These are phyloP conservation scores for Sedum album DNA, from an alignment of 164 flowering plant genomes.

Conservation along the genomic window DNA sequence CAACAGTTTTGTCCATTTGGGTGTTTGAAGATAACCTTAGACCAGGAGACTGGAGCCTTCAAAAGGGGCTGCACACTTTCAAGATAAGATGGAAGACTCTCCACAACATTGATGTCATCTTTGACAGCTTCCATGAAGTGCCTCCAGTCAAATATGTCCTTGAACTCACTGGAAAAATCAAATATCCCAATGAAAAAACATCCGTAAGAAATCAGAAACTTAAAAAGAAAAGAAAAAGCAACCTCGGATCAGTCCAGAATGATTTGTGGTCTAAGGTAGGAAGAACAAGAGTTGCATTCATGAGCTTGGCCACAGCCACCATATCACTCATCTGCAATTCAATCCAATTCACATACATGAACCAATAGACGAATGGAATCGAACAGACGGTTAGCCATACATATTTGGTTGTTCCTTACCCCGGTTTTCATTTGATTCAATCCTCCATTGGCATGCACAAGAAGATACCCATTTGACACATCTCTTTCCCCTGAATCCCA, in stretches of 20 bases:
- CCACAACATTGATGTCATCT: conserved; percentile 65
- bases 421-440: conserved; percentile 97
- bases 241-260: conserved; percentile 91
- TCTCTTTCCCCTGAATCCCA: not conserved
- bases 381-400: not conserved
- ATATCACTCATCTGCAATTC: conserved; percentile 69
- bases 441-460: conserved; percentile 92
- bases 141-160: conserved; percentile 75
- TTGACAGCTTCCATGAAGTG: conserved; percentile 62
- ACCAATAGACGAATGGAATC: not conserved
- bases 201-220: no score
- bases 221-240: not conserved
- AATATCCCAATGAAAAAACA: not conserved
- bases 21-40: conserved; percentile 37
- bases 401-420: conserved; percentile 25
- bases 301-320: conserved; percentile 84
- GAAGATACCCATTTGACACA: conserved; percentile 25
- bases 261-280: conserved; percentile 81
- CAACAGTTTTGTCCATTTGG: not conserved
- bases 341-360: not conserved
- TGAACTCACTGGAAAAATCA: conserved; percentile 43
- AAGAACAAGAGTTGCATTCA: conserved; percentile 93
- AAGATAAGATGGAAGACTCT: conserved; percentile 42
- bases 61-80: conserved; percentile 33
- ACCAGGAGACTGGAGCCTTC: conserved; percentile 92